Evolutionary conservation across 257 asterid species (phyloP).

Genomic region (Rhazya stricta): DNA sequence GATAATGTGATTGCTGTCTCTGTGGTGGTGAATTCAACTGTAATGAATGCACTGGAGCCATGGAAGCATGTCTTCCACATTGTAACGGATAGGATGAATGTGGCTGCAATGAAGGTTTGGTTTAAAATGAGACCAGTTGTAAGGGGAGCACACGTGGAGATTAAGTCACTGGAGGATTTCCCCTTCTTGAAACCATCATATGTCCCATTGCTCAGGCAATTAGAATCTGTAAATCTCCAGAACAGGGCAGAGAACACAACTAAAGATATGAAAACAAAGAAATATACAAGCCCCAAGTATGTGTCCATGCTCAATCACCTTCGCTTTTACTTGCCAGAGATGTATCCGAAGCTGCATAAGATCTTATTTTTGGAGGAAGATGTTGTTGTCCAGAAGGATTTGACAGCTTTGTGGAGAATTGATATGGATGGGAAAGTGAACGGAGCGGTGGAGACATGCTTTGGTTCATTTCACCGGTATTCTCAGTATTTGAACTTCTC

Average conservation of each 20-base stretch:
- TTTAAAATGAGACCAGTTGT: slow-evolving; percentile 88
- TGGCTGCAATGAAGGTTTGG: slow-evolving; percentile 95
- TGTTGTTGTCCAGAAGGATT: slow-evolving; percentile 92
- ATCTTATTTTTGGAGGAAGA: slow-evolving; percentile 87
- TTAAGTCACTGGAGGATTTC: slow-evolving; percentile 62
- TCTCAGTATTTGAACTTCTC: slow-evolving; percentile 84
- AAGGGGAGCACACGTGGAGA: slow-evolving; percentile 83
- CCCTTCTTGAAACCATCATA: slow-evolving; percentile 65
- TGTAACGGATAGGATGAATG: slow-evolving; percentile 86
- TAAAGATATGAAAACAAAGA: slow-evolving; percentile 64
- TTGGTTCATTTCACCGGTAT: slow-evolving; percentile 79
- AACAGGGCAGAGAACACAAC: slow-evolving; percentile 77
- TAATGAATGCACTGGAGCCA: slow-evolving; percentile 82
- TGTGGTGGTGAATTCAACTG: slow-evolving; percentile 82
- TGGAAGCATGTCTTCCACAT: slow-evolving; percentile 91
- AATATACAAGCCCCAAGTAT: slow-evolving; percentile 73
- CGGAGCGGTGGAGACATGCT: slow-evolving; percentile 88
- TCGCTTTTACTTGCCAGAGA: slow-evolving; percentile 86
- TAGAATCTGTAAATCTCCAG: slow-evolving; percentile 44
- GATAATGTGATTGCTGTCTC: slow-evolving; percentile 90
- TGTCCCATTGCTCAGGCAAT: slow-evolving; percentile 78
- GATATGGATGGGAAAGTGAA: slow-evolving; percentile 90
- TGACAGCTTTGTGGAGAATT: slow-evolving; percentile 77
- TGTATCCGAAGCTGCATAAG: slow-evolving; percentile 74
- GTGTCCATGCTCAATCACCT: slow-evolving; percentile 79